Evolutionary conservation across 2,329 filamentous ascomycete genomes (phyloP), one percentile per base, ranked within the genome.

Genomic region (Sphaerulina musiva): DNA sequence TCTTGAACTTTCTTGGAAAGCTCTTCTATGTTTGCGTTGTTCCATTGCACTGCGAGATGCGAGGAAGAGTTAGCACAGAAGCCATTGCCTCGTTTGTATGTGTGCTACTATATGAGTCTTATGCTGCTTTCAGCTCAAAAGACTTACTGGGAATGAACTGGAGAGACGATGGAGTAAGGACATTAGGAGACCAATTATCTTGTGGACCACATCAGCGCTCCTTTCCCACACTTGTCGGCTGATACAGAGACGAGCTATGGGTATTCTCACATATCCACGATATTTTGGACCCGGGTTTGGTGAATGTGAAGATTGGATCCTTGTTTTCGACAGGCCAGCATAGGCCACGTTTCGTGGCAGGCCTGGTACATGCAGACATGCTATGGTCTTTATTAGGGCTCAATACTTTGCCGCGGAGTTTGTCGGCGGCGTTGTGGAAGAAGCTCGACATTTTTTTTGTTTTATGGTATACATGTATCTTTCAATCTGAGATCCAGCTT

Each of bases 311-410:
- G 43, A 68, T 57, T 41, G 59, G 59, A 48, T 68, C 66, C 44
- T 57, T 32, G 53, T 69, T 69, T 14, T 66, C 63, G 6, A 55
- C 57, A 2, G 66, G 66, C 66, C 67, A 69, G 58, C 62, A 65
- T 39, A 69, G 65, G 31, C 67, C 67, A 29, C 67, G 61, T 58
- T 69, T 69, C 10, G 10, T 38, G 10, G 10, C 12, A 38, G 34
- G 34, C 26, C 5, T 29, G 26, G 26, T 29, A 20, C 20, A 20
- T n/a, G 59, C 57, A 39, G 38, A 20, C 10, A 23, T 34, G 14
- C 14, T 12, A 31, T 40, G 32, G n/a, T 17, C 39, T 14, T 26
- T 31, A n/a, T 20, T 10, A 17, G 6, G n/a, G 29, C 40, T 38
- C 14, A 31, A 29, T 11, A 47, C 44, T 39, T 48, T 51, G 38